Evolutionary conservation across 2,329 filamentous ascomycete species (phyloP), one percentile per base, ranked within the genome.

Genomic region (Arthrocladium fulminans): DNA sequence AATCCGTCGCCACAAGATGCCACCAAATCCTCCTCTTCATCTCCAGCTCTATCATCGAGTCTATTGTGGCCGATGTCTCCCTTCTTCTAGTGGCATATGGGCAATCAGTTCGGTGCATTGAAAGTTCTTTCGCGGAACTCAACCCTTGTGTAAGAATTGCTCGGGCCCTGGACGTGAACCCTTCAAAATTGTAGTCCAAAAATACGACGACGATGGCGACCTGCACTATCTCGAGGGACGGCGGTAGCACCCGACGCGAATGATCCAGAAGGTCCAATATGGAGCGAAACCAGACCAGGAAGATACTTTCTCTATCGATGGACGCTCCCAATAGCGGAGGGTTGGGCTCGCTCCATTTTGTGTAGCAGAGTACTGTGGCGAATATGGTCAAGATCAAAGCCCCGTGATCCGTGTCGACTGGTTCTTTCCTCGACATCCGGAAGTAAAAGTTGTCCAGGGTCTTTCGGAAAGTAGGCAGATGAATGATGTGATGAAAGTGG

Each of bases 1-100:
- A 72, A 50, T 72, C 69, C n/a, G 64, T 68, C 0, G 66, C 62
- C 2, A 58, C 60, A 12, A 71, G 50, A 44, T 70, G 65, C 69
- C 69, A 72, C 66, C 67, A 70, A 1, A 68, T 53, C 1, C 69
- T 60, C n/a, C 69, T 60, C 17, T 63, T 65, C 3, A 68, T 52
- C 49, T 71, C 69, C 17, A 64, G 22, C 5, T 65, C 59, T 3
- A 61, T 48, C 4, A 45, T 15, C 29, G 29, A 22, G 10, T 45
- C 32, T 3, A 38, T 24, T 3, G 49, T 48, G 29, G 65, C 55
- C 17, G 48, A 51, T 1, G 38, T 43, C n/a, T 46, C 49, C 1
- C 37, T 46, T n/a, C 54, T 55, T 9, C 58, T 48, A 1, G 44
- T 50, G 20, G 32, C 51, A 9, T 37, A 45, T 1, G 59, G 56